These are phyloP conservation scores for Gossypium schwendimanii DNA, from an alignment of 441 rosid genomes.

Conservation along the genomic window DNA sequence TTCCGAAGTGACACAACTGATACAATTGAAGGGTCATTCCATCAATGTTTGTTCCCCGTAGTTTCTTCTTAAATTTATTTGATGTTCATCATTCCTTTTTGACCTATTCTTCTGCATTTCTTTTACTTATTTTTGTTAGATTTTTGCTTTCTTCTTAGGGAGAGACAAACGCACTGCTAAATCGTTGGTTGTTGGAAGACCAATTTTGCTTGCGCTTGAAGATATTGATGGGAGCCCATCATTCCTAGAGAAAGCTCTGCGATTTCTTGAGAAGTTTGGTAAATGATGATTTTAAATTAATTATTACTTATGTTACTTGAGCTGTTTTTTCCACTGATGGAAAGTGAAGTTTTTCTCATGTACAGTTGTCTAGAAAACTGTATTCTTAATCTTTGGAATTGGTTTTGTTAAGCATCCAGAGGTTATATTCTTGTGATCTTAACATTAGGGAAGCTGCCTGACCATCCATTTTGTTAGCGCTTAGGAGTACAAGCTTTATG, in stretches of 20 bases:
- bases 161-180: conserved; percentile 81
- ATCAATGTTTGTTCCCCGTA: conserved; percentile 51
- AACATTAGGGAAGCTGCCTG: not conserved
- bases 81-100: conserved; percentile 8
- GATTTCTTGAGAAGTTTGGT: conserved; percentile 88
- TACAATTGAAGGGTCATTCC: conserved; percentile 67
- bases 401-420: not conserved
- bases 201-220: conserved; percentile 96
- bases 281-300: conserved; percentile 25
- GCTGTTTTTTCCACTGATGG: not conserved
- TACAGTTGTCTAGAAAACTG: not conserved
- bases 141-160: conserved; percentile 42
- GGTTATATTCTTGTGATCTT: not conserved
- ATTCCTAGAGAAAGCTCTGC: conserved; percentile 97
- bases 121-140: conserved; percentile 5
- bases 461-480: not conserved
- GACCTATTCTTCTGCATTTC: conserved; percentile 3
- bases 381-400: not conserved
- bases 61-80: conserved; percentile 9
- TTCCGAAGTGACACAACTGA: conserved; percentile 67
- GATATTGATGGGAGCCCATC: conserved; percentile 99
- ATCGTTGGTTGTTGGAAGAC: conserved; percentile 97
- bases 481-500: not conserved
- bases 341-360: conserved; percentile 5
- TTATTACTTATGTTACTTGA: conserved; percentile 11